A percentile compares a stretch with the other conserved stretches of the same genome.
Evolutionary conservation across 768 basidiomycete species (phyloP).

Genomic region (Lenzites betulinus): DNA sequence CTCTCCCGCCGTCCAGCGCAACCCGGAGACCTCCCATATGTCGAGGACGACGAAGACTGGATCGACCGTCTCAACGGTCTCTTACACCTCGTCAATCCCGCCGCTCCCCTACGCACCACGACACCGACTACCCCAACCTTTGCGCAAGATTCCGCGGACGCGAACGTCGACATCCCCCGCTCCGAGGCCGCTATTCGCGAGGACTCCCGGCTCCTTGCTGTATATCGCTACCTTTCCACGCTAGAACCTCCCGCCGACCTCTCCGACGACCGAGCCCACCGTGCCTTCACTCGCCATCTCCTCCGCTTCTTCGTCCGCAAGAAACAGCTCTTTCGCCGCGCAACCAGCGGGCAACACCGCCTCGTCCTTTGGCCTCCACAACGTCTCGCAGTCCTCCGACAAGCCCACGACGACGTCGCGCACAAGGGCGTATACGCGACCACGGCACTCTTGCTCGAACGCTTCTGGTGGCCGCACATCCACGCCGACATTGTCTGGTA

Average conservation of each 20-base stretch:
- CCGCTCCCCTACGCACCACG: background rate
- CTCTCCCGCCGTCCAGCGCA: conserved; percentile 28
- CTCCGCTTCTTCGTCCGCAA: background rate
- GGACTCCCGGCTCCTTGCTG: background rate
- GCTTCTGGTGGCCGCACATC: conserved; percentile 33
- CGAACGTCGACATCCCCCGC: background rate
- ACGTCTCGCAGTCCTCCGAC: conserved; percentile 5
- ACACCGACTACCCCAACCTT: background rate
- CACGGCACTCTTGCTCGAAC: conserved; percentile 2
- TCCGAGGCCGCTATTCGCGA: background rate
- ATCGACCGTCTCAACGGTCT: conserved; percentile 19
- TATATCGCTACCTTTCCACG: background rate
- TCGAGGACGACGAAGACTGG: conserved; percentile 19
- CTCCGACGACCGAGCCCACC: background rate
- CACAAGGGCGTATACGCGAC: conserved; percentile 27
- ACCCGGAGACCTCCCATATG: background rate
- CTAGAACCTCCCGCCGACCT: background rate
- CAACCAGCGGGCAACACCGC: conserved; percentile 20
- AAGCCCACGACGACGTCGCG: conserved; percentile 26
- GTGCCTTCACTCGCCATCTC: background rate
- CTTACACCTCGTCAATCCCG: conserved; percentile 8
- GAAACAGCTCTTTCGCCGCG: conserved; percentile 18
- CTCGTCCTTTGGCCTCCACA: conserved; percentile 15
- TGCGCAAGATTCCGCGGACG: background rate
- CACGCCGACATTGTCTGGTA: conserved; percentile 25